Conservation (phyloP, 2,329 filamentous ascomycete species). For the Aspergillus novoparasiticus region DNA sequence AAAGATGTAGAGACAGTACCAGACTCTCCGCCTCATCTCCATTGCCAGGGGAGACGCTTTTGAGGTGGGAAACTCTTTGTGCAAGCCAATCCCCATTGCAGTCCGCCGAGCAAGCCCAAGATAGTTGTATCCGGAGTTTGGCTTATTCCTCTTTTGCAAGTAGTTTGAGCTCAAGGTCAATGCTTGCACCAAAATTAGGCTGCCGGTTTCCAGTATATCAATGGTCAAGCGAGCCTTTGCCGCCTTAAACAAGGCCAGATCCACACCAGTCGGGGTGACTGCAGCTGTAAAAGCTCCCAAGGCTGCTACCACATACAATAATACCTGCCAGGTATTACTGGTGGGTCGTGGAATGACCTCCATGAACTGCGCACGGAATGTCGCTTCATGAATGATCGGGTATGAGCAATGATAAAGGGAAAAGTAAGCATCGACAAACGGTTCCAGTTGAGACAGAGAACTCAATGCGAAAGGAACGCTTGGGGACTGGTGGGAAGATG, state of each 20-base stretch:
- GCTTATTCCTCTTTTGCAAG: conserved; percentile 46
- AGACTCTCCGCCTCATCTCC: conserved; percentile 33
- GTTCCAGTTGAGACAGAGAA: neutral
- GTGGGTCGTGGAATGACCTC: conserved; percentile 37
- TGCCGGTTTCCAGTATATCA: conserved; percentile 43
- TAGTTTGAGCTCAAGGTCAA: conserved; percentile 46
- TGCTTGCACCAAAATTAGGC: conserved; percentile 44
- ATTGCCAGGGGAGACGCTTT: conserved; percentile 30
- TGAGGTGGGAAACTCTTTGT: conserved; percentile 44
- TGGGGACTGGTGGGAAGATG: neutral
- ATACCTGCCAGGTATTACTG: conserved; percentile 36
- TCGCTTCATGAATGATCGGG: conserved; percentile 44
- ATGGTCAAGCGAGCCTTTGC: conserved; percentile 41
- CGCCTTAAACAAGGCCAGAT: conserved; percentile 41
- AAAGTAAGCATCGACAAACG: conserved; percentile 39
- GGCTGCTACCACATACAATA: conserved; percentile 39
- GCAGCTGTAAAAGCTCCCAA: conserved; percentile 36
- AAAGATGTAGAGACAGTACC: conserved; percentile 38
- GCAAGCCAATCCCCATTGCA: conserved; percentile 46
- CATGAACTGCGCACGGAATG: conserved; percentile 42
- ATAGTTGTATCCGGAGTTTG: conserved; percentile 47
- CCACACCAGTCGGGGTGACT: conserved; percentile 27
- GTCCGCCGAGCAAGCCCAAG: conserved; percentile 44
- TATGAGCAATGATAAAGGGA: conserved; percentile 40
- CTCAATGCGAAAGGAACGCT: neutral